Evolutionary conservation across 257 asterid species (phyloP), one percentile per base, ranked within the genome.

Genomic region (Solanum megistacrolobum): DNA sequence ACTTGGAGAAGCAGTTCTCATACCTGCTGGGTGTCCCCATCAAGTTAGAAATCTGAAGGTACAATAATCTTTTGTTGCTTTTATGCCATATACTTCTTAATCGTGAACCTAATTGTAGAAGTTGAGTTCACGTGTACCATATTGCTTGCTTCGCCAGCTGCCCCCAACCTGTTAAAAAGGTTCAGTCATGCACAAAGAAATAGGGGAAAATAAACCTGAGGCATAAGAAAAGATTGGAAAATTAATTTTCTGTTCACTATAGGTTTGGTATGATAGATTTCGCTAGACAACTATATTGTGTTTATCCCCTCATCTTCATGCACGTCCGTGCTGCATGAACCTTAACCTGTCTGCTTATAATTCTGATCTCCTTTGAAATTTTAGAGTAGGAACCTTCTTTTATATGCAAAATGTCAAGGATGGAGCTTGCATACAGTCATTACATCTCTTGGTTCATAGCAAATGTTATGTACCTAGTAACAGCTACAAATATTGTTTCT

Each of bases 11-110:
- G 98, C 99, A 5, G 96, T 95, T 88, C 90, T 96, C 87, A 93
- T 96, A 85, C 99, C 99, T 76, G 98, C 96, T 48, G 98, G 98
- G 25, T 96, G 98, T 91, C 98, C 98, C 12, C 98, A 95, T 88
- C 98, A 96, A 96, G 98, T 94, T 88, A 91, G 99, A 85, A 95
- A 96, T 89, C 87, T 93, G 83, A 93, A 93, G 96, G 98, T 94
- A 78, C 29, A 16, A 32, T 62, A 66, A 27, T n/a, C 73, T 43
- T 41, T 34, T 48, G 39, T 25, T 29, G 83, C 48, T 39, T 31
- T 68, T 52, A 83, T 69, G 58, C 86, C 68, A 72, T 83, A 52
- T 52, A 35, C 34, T 83, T 65, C 55, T 52, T 13, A 55, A 46
- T 3, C 43, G 38, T 60, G 27, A 35, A 48, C 41, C 86, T 41